Conservation (phyloP, 2,329 filamentous ascomycete species). For the Ophiocordyceps robertsii region DNA sequence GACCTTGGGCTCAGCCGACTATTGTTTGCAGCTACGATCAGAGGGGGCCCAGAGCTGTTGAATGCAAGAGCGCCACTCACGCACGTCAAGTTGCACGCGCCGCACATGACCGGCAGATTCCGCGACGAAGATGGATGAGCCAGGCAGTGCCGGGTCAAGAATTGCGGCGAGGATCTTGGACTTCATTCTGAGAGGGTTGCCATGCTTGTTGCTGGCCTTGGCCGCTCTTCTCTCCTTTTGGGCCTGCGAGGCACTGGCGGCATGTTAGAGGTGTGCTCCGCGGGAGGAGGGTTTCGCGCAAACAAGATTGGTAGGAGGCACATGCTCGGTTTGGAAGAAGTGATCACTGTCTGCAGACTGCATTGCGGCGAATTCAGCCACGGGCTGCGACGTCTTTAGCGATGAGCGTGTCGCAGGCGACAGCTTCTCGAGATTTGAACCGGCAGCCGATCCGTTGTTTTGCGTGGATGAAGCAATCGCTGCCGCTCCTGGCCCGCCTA, state of each 20-base stretch:
- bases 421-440: too few relatives aligned
- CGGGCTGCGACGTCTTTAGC: too few relatives aligned
- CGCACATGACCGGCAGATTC: slow-evolving; percentile 77
- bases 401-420: too few relatives aligned
- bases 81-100: slow-evolving; percentile 30
- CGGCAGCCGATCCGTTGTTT: too few relatives aligned
- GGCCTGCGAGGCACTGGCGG: slow-evolving; percentile 32
- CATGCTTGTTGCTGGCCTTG: slow-evolving; percentile 64
- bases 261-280: not conserved
- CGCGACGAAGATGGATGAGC: slow-evolving; percentile 57
- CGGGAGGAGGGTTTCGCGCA: too few relatives aligned
- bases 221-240: slow-evolving; percentile 48
- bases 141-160: slow-evolving; percentile 48
- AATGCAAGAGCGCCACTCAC: not conserved
- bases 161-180: slow-evolving; percentile 75
- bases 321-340: slow-evolving; percentile 89
- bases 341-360: slow-evolving; percentile 61
- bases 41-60: not conserved
- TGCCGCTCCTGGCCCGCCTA: too few relatives aligned
- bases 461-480: too few relatives aligned
- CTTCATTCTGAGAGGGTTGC: slow-evolving; percentile 64
- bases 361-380: slow-evolving; percentile 33
- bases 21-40: not conserved
- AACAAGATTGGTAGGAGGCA: slow-evolving; percentile 11
- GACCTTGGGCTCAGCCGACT: slow-evolving; percentile 18